Base-by-base conservation (phyloP, 164 flowering plant genomes). In the Houttuynia cordata region DNA sequence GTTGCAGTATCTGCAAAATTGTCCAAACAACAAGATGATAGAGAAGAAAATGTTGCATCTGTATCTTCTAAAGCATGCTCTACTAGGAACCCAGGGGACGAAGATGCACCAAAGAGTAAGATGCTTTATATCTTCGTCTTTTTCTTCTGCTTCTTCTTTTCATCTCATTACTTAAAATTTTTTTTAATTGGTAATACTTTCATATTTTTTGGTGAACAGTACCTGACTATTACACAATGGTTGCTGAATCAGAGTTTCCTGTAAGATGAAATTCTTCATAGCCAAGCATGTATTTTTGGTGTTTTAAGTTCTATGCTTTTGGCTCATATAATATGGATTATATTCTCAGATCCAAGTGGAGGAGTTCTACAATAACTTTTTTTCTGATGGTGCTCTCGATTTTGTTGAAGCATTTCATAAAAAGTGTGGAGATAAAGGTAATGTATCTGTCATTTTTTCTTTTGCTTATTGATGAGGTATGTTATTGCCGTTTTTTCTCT, bases 391-490 rank as follows among this genome's bases (percentile, higher is more conserved):
- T 56, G 82, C 84, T 68, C 68, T 74, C 59, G 62, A 59, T 57
- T 93, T 93, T 74, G 54, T 74, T 52, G 88, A 83, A 61, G 70
- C 86, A n/a, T 93, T 80, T 70, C 99, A 84, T 64, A 65, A 22
- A 64, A 78, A 62, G 61, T 86, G 99, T 73, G 93, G 97, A 24
- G 97, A 90, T 71, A 93, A 81, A 88, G 97, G 99, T 93, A 77
- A 37, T 12, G 4, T 56, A 4, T 56, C 25, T 18, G n/a, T n/a
- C n/a, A n/a, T 57, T 57, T 24, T 53, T 53, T 23, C 37, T 30
- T 30, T 30, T 30, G 6, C 6, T 2, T 30, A 30, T 30, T 6
- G 6, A 30, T 30, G 6, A 30, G 2, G 37, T 30, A 30, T 2
- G 37, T 30, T 30, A 20, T 23, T 23, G 12, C 18, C 18, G 22